These are phyloP conservation scores for Mercurialis annua DNA, from an alignment of 345 rosid genomes.

Conservation along the genomic window DNA sequence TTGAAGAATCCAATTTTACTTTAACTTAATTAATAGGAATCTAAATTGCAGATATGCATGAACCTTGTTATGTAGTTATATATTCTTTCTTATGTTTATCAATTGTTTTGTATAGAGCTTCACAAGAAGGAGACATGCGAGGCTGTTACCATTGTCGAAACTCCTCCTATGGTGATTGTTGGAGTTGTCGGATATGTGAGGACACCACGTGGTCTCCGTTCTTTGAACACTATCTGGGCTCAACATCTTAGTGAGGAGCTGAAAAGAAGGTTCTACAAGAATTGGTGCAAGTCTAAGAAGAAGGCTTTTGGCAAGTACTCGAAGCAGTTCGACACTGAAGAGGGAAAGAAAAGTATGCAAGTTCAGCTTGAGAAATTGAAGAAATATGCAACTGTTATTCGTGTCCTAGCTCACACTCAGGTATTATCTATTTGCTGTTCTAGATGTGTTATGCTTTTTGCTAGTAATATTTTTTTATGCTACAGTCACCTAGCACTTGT, in stretches of 20 bases:
- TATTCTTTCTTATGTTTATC: not conserved
- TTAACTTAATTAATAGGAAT: too few relatives aligned
- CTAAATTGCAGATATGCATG: too few relatives aligned
- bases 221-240: slow-evolving; percentile 82
- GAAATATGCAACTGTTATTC: slow-evolving; percentile 65
- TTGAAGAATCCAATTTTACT: too few relatives aligned
- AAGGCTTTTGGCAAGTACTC: slow-evolving; percentile 75
- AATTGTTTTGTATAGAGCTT: slow-evolving; percentile 43
- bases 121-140: slow-evolving; percentile 95
- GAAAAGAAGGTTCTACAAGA: slow-evolving; percentile 77
- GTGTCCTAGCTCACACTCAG: slow-evolving; percentile 89
- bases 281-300: slow-evolving; percentile 89
- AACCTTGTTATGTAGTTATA: too few relatives aligned
- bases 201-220: slow-evolving; percentile 71
- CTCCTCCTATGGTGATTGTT: slow-evolving; percentile 81
- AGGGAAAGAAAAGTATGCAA: slow-evolving; percentile 60
- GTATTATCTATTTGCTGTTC: slow-evolving; percentile 18
- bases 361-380: slow-evolving; percentile 80
- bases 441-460: not conserved
- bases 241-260: slow-evolving; percentile 85
- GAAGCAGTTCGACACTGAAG: slow-evolving; percentile 51
- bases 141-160: slow-evolving; percentile 77
- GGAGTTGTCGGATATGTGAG: slow-evolving; percentile 81
- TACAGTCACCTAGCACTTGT: not conserved
- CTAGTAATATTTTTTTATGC: not conserved